Conservation (phyloP, 2,329 filamentous ascomycete genomes). For the Monosporascus cannonballus region DNA sequence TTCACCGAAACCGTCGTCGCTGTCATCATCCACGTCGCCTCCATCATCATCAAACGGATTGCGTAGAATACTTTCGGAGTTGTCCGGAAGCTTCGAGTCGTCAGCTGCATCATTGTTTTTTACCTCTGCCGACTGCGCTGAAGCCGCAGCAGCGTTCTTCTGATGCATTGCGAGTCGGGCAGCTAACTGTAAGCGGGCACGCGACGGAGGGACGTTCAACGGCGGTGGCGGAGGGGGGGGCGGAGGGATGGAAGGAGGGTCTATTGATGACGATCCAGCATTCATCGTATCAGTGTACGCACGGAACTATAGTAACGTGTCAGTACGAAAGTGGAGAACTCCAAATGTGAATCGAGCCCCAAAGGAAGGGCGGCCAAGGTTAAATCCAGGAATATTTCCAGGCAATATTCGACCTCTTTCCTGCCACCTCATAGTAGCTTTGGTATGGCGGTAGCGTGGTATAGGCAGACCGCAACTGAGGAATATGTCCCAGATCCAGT, state of each 20-base stretch:
- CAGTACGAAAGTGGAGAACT: not conserved
- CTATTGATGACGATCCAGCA: slow-evolving; percentile 39
- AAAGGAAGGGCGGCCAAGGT: not conserved
- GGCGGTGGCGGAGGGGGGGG: slow-evolving; percentile 67
- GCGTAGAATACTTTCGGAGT: slow-evolving; percentile 18
- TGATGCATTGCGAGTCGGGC: slow-evolving; percentile 73
- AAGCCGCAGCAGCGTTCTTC: slow-evolving; percentile 48
- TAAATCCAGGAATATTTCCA: too few relatives aligned
- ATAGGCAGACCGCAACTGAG: too few relatives aligned
- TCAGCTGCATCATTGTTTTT: slow-evolving; percentile 35
- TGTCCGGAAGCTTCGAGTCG: slow-evolving; percentile 16
- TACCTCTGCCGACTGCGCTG: slow-evolving; percentile 30
- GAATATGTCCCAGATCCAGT: too few relatives aligned
- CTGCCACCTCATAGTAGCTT: too few relatives aligned
- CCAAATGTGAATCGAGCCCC: not conserved
- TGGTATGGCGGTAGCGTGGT: too few relatives aligned
- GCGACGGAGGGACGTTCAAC: slow-evolving; percentile 77
- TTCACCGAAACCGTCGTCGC: slow-evolving; percentile 30
- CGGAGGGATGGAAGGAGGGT: slow-evolving; percentile 52
- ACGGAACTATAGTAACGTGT: slow-evolving; percentile 41
- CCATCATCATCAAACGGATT: slow-evolving; percentile 36
- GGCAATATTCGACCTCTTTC: too few relatives aligned
- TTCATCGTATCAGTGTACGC: slow-evolving; percentile 52
- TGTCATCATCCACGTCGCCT: slow-evolving; percentile 45
- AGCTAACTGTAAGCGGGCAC: slow-evolving; percentile 85